Evolutionary conservation across 2,329 filamentous ascomycete genomes (phyloP), one percentile per base, ranked within the genome.

Genomic region (Amauroascus niger): DNA sequence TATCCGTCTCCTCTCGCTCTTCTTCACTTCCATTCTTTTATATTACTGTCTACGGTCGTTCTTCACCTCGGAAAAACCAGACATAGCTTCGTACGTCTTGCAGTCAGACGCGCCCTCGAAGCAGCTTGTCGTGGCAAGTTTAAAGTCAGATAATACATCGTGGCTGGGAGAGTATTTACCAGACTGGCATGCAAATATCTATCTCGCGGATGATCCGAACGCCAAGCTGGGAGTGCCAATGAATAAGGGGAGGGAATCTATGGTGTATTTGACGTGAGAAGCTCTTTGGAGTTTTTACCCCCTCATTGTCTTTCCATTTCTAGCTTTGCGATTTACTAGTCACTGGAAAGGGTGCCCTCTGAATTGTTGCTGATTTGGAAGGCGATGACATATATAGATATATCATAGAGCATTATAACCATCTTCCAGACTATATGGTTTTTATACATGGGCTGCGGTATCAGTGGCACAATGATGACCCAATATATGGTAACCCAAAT

Each of bases 121-220:
- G 46, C 52, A 58, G 26, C 35, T 72, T 62, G 61, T 73, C 24
- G 65, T 72, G 40, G 71, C 70, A 4, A 71, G 68, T 57, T 67
- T 70, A 63, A 65, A 64, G 52, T 58, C 47, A 1, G 70, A 72
- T 45, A 64, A 73, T 59, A 69, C 66, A 6, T 66, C 67, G 5
- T 73, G 71, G 71, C 50, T 72, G 35, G 62, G 61, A 22, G 63
- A 71, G 32, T 58, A 66, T 55, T 66, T 72, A 32, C 65, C 69
- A 1, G 68, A 70, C 20, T 79, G 77, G 77, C 69, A 73, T 55
- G 74, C 75, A 62, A 78, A 71, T 55, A 71, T 80, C 55, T 81
- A 81, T 62, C 71, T 79, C 24, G 76, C 77, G 49, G 73, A 82
- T 59, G 71, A 79, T 59, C 66, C 71, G 30, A 58, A 57, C 4